These are phyloP conservation scores for Kwoniella dendrophila DNA, from an alignment of 768 basidiomycete species.

Conservation along the genomic window DNA sequence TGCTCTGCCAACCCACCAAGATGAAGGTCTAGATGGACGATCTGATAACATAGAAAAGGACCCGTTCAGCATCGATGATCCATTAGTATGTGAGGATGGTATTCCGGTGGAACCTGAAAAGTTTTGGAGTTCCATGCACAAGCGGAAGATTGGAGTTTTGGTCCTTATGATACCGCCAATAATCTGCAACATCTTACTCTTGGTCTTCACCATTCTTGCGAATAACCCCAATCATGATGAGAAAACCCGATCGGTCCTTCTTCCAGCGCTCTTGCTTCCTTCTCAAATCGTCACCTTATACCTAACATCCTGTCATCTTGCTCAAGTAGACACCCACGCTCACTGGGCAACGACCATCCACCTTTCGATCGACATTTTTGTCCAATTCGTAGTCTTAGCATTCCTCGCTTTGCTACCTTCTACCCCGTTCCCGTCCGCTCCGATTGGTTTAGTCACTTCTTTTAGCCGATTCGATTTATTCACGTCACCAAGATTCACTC, in stretches of 20 bases:
- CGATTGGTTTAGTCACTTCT: constrained; percentile 18
- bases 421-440: constrained; percentile 41
- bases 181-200: constrained; percentile 32
- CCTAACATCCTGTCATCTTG: constrained; percentile 62
- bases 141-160: constrained; percentile 31
- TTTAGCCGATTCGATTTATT: constrained; percentile 23
- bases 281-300: constrained; percentile 53
- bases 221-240: constrained; percentile 7
- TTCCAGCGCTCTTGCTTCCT: constrained; percentile 38
- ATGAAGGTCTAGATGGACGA: constrained; percentile 33
- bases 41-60: constrained; percentile 34
- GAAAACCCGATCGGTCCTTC: constrained; percentile 21
- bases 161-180: constrained; percentile 31
- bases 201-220: constrained; percentile 29
- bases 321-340: constrained; percentile 57
- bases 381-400: constrained; percentile 39
- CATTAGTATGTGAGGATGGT: constrained; percentile 35
- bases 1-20: constrained; percentile 30
- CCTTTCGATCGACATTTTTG: constrained; percentile 58
- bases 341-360: constrained; percentile 65
- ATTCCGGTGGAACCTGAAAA: constrained; percentile 33
- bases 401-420: constrained; percentile 40
- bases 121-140: constrained; percentile 39
- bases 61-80: constrained; percentile 45
- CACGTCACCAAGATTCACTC: constrained; percentile 1